phyloP scores from a whole-genome alignment of 495 filamentous ascomycete genomes.

The Staphylotrichum longicolle region DNA sequence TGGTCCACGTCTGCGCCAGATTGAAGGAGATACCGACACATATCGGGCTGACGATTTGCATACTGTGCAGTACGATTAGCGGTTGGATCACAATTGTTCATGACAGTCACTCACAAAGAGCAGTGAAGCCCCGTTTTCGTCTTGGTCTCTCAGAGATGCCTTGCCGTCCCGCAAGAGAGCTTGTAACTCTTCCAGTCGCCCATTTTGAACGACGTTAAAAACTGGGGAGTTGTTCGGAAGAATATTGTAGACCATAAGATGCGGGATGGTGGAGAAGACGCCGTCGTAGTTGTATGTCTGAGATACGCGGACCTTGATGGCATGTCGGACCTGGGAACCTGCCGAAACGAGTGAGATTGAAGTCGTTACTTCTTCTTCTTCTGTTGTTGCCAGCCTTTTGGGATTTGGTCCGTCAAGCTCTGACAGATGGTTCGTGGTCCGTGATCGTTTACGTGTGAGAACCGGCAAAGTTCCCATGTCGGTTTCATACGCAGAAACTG shows the following conservation, averaged over 20 bases:
- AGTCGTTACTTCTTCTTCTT: neutral
- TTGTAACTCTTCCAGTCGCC: neutral
- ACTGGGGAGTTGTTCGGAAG: neutral
- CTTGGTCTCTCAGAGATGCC: neutral
- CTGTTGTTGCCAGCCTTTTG: neutral
- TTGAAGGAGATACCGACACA: neutral
- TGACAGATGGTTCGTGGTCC: neutral
- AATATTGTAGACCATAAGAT: neutral
- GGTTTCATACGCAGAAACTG: neutral
- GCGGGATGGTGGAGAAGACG: neutral
- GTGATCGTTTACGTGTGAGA: neutral
- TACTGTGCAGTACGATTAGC: neutral
- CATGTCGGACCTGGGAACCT: neutral
- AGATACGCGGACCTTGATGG: neutral
- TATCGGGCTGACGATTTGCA: neutral
- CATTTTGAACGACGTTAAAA: neutral
- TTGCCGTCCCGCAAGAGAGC: neutral
- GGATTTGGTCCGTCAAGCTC: neutral
- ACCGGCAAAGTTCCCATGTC: neutral
- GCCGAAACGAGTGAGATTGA: neutral
- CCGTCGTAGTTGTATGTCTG: neutral
- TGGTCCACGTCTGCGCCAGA: neutral
- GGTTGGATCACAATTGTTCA: too few species aligned
- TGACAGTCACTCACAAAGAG: neutral
- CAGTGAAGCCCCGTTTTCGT: neutral